Evolutionary conservation across 495 filamentous ascomycete species (phyloP).

Genomic region (Xylaria telfairii): DNA sequence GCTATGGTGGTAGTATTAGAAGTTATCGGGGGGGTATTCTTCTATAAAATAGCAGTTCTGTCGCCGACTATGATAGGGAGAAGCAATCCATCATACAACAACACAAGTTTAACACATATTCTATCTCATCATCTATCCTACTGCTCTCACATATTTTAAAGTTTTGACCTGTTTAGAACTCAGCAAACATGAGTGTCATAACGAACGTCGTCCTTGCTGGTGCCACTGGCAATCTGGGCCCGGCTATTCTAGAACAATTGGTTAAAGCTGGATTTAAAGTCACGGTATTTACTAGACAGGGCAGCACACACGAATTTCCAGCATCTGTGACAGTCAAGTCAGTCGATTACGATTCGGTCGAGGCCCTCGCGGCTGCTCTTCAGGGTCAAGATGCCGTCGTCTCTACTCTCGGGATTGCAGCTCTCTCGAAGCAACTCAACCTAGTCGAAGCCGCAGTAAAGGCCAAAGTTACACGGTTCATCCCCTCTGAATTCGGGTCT

Average conservation of each 20-base stretch:
- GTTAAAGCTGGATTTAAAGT: constrained; percentile 60
- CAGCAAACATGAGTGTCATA: constrained; percentile 46
- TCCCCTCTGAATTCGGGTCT: constrained; percentile 66
- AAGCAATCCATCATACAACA: not conserved
- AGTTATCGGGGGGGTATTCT: not conserved
- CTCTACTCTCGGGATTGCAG: constrained; percentile 47
- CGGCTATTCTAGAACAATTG: constrained; percentile 56
- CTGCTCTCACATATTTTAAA: not conserved
- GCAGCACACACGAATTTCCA: constrained; percentile 44
- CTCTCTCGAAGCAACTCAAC: constrained; percentile 47
- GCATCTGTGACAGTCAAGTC: constrained; percentile 47
- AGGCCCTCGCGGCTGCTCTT: constrained; percentile 56
- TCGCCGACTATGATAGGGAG: not conserved
- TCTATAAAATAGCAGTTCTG: not conserved
- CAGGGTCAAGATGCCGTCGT: constrained; percentile 61
- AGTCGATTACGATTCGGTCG: constrained; percentile 60
- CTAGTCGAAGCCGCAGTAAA: constrained; percentile 64
- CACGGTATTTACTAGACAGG: constrained; percentile 58
- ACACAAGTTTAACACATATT: not conserved
- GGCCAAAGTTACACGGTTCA: constrained; percentile 60
- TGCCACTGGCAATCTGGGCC: constrained; percentile 62
- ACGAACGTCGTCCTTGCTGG: constrained; percentile 57
- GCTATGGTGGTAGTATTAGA: not conserved
- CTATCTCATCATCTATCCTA: not conserved
- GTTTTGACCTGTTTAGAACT: not conserved